Evolutionary conservation across 768 basidiomycete species (phyloP), one percentile per base, ranked within the genome.

Genomic region (Lactifluus volemus): DNA sequence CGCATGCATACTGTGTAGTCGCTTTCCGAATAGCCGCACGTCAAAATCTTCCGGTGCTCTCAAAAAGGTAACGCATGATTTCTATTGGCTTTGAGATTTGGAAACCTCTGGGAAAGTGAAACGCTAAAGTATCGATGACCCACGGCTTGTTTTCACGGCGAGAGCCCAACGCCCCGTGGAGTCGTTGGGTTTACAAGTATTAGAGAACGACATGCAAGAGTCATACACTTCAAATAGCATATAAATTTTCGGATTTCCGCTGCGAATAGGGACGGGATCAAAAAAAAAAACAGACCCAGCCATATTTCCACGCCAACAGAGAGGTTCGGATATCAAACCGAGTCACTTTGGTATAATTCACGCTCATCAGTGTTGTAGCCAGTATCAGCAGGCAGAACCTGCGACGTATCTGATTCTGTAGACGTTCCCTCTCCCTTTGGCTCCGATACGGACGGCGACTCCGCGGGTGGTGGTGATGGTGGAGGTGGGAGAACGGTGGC

Each of bases 401-500:
- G 60, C 38, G 11, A 38, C 19, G 48, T 47, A 4, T 58, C 61
- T 29, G 55, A 52, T n/a, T 6, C 39, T 29, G 36, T 10, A 38
- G 45, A 19, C 1, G 19, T 10, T 7, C 14, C 50, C 34, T 53
- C 55, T 21, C 19, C 29, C 36, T 38, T 45, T 30, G 59, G 5
- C 7, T 53, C 52, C 25, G n/a, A 15, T 6, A 19, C 12, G 25
- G 60, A 38, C 36, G 53, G 15, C 5, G 36, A 8, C 14, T 48
- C 55, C 14, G 49, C 12, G 0, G 36, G 34, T 3, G 55, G 25
- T 19, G 36, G 19, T 4, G 61, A 15, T 25, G 25, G 29, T 4
- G 61, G 11, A n/a, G 52, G 48, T 10, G 48, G 49, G 15, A 58
- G 42, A 14, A 53, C 56, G 5, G 61, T 65, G 8, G 64, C 64